Base-by-base conservation (phyloP, 805 yeast species). In the Pichia cephalocereana region DNA sequence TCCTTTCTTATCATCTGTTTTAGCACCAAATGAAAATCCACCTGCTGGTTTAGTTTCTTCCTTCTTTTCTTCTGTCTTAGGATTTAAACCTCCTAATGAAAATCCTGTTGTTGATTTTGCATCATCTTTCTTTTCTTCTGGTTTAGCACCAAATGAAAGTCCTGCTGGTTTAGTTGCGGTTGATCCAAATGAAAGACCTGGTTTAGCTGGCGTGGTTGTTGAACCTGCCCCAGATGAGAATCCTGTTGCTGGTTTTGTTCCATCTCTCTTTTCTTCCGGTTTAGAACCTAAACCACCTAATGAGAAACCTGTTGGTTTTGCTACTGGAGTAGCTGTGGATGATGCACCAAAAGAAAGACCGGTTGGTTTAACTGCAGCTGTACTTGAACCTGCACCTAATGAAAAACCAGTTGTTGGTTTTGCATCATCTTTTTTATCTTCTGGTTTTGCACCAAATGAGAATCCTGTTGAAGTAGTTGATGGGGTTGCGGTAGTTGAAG, bases 341-440 rank as follows among this genome's bases (percentile, higher is more conserved):
- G 43, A 48, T 27, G 49, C 51, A 12, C 57, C 60, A 46, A 58
- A 54, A 3, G 59, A 51, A 38, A 56, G 52, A 3, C 47, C 50
- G 8, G 54, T 43, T 28, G 51, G 47, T 15, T 52, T 53, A 11
- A 44, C 45, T 28, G 49, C 44, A n/a, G 43, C 19, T 15, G 43
- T 11, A 45, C 15, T 38, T 23, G 26, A 5, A 23, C 26, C 26
- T 23, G 51, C 41, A 44, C 54, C 54, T 38, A 54, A 49, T 3
- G 50, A 50, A 32, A 54, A 47, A 10, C 23, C 23, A 3, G 37
- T 14, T 30, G 56, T 51, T 37, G 57, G 51, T 26, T 49, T 45
- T 11, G 50, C 38, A n/a, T 41, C 30, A 15, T 50, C 53, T 23
- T 55, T 49, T 42, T 53, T 49, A 14, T 47, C 52, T 17, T 39